Evolutionary conservation across 192 early-diverging fungal species (phyloP), one percentile per base, ranked within the genome.

Genomic region (Tieghemiomyces parasiticus): DNA sequence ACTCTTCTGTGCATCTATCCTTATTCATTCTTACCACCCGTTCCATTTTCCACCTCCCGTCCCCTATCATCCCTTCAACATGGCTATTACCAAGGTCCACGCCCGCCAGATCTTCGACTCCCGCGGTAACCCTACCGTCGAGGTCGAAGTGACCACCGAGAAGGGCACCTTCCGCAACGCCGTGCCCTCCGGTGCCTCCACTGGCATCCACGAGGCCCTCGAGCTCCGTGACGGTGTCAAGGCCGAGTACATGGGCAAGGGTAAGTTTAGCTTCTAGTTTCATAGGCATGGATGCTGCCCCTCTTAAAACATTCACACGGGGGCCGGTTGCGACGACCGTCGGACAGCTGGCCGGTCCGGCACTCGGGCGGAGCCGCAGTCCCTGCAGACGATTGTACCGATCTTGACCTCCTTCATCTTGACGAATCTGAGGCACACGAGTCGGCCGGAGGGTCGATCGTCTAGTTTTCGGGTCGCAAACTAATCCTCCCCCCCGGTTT

Each of bases 21-120:
- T 42, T 42, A 10, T 16, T 10, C 38, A 42, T 16, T 42, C 38
- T 42, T 16, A 10, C 38, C 38, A 6, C 38, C 38, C 38, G 6
- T 16, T 42, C 16, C 38, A 42, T 50, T 50, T 50, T 13, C 49
- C 1, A 16, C 29, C 35, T n/a, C 38, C 38, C 38, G 6, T 16
- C 16, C 16, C 38, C 6, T 50, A 25, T 50, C n/a, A 19, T 1
- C 19, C 29, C 35, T 16, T 58, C 55, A 71, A 59, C 33, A 88
- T 89, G 87, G 56, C 83, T 48, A 81, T 87, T 63, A 77, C 69
- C 58, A 83, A 82, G 60, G 76, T 90, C 67, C 77, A 84, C 74
- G 92, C 91, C 56, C 87, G 95, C 75, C 93, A 95, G 77, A 98
- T 98, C 78, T 96, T 92, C 67, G 95, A 98, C 81, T 98, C 95